Evolutionary conservation across 2,329 filamentous ascomycete species (phyloP), one percentile per base, ranked within the genome.

Genomic region (Pseudocercospora musae): DNA sequence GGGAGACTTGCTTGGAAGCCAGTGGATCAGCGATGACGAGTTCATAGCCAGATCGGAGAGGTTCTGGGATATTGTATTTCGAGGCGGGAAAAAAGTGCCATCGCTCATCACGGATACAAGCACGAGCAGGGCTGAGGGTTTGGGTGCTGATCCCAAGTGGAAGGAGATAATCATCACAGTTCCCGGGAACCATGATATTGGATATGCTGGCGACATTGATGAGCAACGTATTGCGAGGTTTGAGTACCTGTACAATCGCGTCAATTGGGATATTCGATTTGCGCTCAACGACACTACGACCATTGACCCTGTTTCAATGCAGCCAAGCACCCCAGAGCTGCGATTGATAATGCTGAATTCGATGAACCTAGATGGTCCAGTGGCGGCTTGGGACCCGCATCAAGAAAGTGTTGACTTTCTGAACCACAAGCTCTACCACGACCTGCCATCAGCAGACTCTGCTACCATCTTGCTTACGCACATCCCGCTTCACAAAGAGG

Each of bases 171-270:
- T 97, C 66, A 92, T 99, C 74, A 96, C 96, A 69, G 86, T 98
- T 25, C 92, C 88, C 0, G 95, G 95, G 1, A 99, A 99, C 73
- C 95, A 99, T 74, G 95, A 99, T 75, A 88, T 99, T 72, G 95
- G 95, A 33, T 99, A 99, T 74, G 92, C 93, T 0, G 95, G 95
- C 2, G 95, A 99, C 75, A 83, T 98, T 64, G 92, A 89, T 44
- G 78, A 83, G n/a, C 82, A 86, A 64, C 86, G 92, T 3, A 81
- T 97, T 59, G 81, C 85, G 27, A 85, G 95, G 1, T 99, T 98
- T 73, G 92, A 96, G 77, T 82, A 84, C 21, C 84, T 85, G 1
- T 99, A 96, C 78, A 95, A 95, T 60, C 90, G 87, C 67, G 87
- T 90, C 18, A 96, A 98, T 75, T 99, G 96, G 83, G 92, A 96